phyloP scores from a whole-genome alignment of 2,329 filamentous ascomycete species.

The Alternaria metachromatica region DNA sequence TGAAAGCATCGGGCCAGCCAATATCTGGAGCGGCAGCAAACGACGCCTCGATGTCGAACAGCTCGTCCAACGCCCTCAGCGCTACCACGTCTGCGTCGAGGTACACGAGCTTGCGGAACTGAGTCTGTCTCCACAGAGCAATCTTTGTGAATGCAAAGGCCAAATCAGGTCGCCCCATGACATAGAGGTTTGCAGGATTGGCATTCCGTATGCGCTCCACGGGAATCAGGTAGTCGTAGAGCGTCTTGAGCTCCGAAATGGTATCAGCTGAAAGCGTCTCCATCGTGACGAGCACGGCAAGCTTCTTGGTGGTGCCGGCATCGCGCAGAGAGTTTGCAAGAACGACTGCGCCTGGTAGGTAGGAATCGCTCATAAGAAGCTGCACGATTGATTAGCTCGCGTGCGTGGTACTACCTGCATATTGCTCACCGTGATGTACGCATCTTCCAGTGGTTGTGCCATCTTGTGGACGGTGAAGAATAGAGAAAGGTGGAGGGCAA shows the following conservation, averaged over 20 bases:
- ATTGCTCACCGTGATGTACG: slow-evolving; percentile 68
- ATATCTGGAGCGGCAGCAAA: slow-evolving; percentile 87
- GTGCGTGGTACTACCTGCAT: slow-evolving; percentile 20
- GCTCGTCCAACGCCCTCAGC: slow-evolving; percentile 87
- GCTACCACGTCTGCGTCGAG: slow-evolving; percentile 94
- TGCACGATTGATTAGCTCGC: slow-evolving; percentile 52
- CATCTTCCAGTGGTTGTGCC: slow-evolving; percentile 59
- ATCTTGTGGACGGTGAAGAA: slow-evolving; percentile 25
- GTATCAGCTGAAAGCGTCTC: slow-evolving; percentile 79
- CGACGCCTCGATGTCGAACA: slow-evolving; percentile 71
- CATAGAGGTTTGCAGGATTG: slow-evolving; percentile 79
- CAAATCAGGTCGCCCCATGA: slow-evolving; percentile 91
- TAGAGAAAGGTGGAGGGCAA: not conserved
- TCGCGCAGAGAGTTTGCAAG: slow-evolving; percentile 94
- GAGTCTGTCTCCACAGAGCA: slow-evolving; percentile 86
- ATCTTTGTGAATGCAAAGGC: slow-evolving; percentile 97
- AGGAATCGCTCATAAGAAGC: slow-evolving; percentile 91
- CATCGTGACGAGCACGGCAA: slow-evolving; percentile 82
- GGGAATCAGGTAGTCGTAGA: slow-evolving; percentile 89
- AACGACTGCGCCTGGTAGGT: slow-evolving; percentile 91
- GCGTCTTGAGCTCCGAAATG: slow-evolving; percentile 77
- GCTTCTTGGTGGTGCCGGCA: slow-evolving; percentile 82
- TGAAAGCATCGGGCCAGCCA: slow-evolving; percentile 98
- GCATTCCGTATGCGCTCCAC: slow-evolving; percentile 80
- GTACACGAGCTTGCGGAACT: slow-evolving; percentile 93